Evolutionary conservation across 228 moss, liverwort and hornwort species (phyloP).

Genomic region (Sphagnum fallax): DNA sequence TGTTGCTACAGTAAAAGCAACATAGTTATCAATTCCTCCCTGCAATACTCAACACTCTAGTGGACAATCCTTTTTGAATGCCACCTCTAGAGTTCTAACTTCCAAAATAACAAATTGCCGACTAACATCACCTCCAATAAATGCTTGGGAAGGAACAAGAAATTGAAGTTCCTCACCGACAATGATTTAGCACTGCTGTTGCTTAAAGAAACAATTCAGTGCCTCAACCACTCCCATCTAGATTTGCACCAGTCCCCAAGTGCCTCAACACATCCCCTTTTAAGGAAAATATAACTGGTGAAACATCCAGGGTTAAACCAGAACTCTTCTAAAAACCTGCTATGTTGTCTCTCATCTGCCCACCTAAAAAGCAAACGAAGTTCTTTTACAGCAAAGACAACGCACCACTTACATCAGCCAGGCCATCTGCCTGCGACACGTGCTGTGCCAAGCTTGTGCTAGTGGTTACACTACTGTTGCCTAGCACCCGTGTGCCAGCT

Average conservation of each 20-base stretch:
- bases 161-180: no score
- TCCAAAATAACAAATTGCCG: neutral
- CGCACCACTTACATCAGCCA: slow-evolving; percentile 65
- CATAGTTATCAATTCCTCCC: no score
- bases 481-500: slow-evolving; percentile 46
- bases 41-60: no score
- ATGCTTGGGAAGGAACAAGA: no score
- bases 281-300: neutral
- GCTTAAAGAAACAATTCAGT: no score
- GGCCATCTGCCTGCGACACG: slow-evolving; percentile 46
- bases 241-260: no score
- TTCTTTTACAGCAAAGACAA: neutral
- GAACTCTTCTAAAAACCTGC: neutral
- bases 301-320: neutral
- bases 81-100: no score
- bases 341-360: neutral
- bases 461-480: slow-evolving; percentile 30
- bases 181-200: no score
- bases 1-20: no score
- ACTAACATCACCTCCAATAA: neutral
- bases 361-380: neutral
- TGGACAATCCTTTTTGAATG: no score
- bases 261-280: neutral
- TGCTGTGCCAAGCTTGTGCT: slow-evolving; percentile 24
- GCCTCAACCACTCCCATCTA: no score